Conservation (phyloP, 305 asterid species). For the Withania somnifera region DNA sequence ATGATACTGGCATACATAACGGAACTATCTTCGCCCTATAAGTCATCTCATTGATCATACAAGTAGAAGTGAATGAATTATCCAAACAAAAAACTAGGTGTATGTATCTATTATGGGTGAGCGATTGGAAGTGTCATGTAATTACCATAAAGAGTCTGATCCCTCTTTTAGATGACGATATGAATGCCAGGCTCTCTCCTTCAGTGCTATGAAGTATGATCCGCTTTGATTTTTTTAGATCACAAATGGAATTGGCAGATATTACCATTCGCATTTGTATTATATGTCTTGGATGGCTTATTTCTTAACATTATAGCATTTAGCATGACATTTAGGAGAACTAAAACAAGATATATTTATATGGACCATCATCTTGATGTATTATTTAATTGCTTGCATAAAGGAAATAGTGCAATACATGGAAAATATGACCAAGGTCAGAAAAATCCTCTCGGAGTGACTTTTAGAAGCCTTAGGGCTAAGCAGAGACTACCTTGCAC, state of each 20-base stretch:
- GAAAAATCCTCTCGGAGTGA: conserved; percentile 31
- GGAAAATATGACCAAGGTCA: conserved; percentile 30
- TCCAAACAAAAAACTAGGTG: background rate
- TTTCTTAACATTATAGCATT: background rate
- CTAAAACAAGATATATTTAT: background rate
- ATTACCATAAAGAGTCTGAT: background rate
- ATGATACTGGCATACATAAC: background rate
- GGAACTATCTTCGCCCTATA: background rate
- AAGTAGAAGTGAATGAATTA: background rate
- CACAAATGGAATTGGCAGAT: background rate
- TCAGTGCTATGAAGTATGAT: background rate
- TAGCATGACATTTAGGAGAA: background rate
- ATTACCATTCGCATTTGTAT: background rate
- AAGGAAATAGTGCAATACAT: conserved; percentile 38
- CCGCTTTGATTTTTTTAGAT: background rate
- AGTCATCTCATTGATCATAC: background rate
- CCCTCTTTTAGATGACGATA: background rate
- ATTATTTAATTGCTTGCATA: conserved; percentile 16
- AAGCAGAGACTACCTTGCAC: conserved; percentile 22
- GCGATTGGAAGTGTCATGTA: background rate
- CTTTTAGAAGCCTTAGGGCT: conserved; percentile 57
- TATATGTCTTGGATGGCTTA: background rate
- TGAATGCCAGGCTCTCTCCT: background rate
- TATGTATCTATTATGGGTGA: background rate
- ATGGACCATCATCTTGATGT: background rate